phyloP scores from a whole-genome alignment of 306 rosid species.

The Luffa acutangula region DNA sequence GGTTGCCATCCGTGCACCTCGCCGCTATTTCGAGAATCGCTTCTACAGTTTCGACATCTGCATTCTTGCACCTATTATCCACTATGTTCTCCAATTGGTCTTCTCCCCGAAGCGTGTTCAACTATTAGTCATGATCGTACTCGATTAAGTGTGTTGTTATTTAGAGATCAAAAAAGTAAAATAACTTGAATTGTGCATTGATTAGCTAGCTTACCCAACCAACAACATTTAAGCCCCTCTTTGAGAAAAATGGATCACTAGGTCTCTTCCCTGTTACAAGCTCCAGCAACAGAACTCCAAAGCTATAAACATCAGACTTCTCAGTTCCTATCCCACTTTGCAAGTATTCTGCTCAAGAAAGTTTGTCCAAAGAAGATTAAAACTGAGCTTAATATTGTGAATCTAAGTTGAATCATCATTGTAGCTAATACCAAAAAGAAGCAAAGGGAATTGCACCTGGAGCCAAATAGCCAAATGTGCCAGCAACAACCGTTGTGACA shows the following conservation, averaged over 20 bases:
- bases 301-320: conserved; percentile 94
- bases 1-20: conserved; percentile 76
- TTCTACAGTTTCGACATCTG: conserved; percentile 60
- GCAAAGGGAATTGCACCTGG: conserved; percentile 43
- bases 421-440: background rate
- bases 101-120: conserved; percentile 63
- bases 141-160: background rate
- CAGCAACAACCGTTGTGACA: conserved; percentile 96
- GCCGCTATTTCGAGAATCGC: conserved; percentile 71
- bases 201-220: conserved; percentile 86
- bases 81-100: conserved; percentile 63
- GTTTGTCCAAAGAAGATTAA: background rate
- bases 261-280: conserved; percentile 98
- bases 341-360: conserved; percentile 52
- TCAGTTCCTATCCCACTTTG: conserved; percentile 94
- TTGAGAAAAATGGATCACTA: conserved; percentile 75
- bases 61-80: conserved; percentile 59
- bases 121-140: conserved; percentile 23
- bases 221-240: conserved; percentile 80
- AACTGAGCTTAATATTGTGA: background rate
- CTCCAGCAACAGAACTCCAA: conserved; percentile 90
- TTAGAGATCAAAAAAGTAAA: background rate
- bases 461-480: conserved; percentile 93
- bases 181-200: background rate
- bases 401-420: background rate